Base-by-base conservation (phyloP, 1,139 yeast species). In the Yamadazyma sp. region DNA sequence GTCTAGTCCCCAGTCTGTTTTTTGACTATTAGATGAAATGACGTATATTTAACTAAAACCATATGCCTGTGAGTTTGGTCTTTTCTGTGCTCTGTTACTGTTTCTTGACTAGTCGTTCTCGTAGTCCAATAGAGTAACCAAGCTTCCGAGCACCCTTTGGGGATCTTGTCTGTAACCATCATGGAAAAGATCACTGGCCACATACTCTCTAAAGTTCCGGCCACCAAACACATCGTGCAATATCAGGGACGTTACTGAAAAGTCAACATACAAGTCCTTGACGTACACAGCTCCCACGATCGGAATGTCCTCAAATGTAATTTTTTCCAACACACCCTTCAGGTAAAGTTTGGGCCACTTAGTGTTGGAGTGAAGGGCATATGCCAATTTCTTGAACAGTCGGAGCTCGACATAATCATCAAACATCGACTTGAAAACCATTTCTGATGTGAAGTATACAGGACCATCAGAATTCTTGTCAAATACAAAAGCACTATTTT, bases 401-500 rank as follows among this genome's bases (percentile, higher is more conserved):
- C 57, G 45, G 31, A 78, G 59, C 44, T 73, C 76, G 0, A 54
- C 48, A 47, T 64, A 75, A 44, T 76, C 81, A 14, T 71, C 74
- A 45, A 55, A 68, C 74, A 76, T 74, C 11, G 73, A 67, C 41
- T 67, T 63, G 53, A 57, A 75, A 28, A 78, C 78, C 79, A 78
- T 76, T 48, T 78, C 83, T 6, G 82, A 80, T 1, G 81, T 76
- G 52, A 78, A 78, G 43, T 54, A 71, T n/a, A 72, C 59, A 3
- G 67, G 61, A 1, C 42, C 53, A 9, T 40, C 31, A 0, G 31
- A 33, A 4, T 42, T 43, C 16, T 37, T 39, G 6, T 45, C 40
- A 38, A 46, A 58, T 1, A 61, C 62, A 46, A 58, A 69, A 11
- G 47, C 39, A 13, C 46, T 47, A 43, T 67, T 57, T 5, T 54